phyloP scores from a whole-genome alignment of 2,329 filamentous ascomycete genomes.

The Phyllosticta citribraziliensis region DNA sequence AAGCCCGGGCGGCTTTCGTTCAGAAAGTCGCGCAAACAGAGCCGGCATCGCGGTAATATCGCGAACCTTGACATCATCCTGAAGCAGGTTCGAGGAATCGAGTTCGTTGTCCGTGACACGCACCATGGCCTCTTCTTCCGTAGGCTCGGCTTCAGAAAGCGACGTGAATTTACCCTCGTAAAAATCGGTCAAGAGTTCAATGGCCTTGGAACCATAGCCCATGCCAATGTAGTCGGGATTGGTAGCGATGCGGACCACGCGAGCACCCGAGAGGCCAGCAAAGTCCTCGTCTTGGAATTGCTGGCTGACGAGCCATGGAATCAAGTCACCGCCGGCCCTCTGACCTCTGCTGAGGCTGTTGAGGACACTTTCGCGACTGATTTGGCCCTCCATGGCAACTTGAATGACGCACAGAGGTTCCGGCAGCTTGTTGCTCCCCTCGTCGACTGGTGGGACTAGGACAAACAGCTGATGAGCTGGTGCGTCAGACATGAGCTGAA shows the following conservation, averaged over 20 bases:
- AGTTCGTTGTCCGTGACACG: conserved; percentile 77
- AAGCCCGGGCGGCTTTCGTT: conserved; percentile 67
- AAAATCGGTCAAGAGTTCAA: conserved; percentile 81
- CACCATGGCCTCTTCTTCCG: conserved; percentile 52
- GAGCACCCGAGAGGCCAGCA: conserved; percentile 80
- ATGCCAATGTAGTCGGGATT: conserved; percentile 87
- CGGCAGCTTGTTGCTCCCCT: conserved; percentile 67
- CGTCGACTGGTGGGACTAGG: conserved; percentile 74
- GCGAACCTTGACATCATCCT: conserved; percentile 78
- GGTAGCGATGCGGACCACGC: conserved; percentile 88
- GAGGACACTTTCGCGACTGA: conserved; percentile 84
- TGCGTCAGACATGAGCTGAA: conserved; percentile 98
- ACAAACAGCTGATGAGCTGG: conserved; percentile 95
- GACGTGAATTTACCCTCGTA: conserved; percentile 89
- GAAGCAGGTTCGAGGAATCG: conserved; percentile 62
- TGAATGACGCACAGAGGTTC: conserved; percentile 94
- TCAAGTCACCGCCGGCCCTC: conserved; percentile 82
- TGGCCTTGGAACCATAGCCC: conserved; percentile 86
- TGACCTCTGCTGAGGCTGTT: conserved; percentile 83
- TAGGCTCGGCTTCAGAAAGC: conserved; percentile 60
- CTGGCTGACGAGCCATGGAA: conserved; percentile 94
- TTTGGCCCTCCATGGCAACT: conserved; percentile 86
- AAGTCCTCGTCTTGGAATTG: conserved; percentile 98
- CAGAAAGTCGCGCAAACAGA: conserved; percentile 77
- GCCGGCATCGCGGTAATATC: conserved; percentile 90